A percentile compares a stretch with the other conserved stretches of the same genome.
phyloP scores from a whole-genome alignment of 2,329 filamentous ascomycete genomes.

The Colletotrichum sansevieriae region DNA sequence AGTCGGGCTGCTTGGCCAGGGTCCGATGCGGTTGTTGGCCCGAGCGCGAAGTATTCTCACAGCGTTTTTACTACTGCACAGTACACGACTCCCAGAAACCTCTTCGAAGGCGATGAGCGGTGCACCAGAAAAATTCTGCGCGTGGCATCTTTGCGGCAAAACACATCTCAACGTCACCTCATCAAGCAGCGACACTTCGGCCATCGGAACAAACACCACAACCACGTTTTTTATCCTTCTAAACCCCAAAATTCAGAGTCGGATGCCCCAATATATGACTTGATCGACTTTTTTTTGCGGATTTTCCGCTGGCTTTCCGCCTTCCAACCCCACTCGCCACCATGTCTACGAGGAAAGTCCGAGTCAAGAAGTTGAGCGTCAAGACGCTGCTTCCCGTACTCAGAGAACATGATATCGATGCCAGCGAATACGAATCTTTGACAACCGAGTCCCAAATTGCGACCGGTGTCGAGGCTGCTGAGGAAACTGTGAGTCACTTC shows the following conservation, averaged over 20 bases:
- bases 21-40: constrained; percentile 35
- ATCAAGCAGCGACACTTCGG: constrained; percentile 60
- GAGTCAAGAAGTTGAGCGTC: constrained; percentile 91
- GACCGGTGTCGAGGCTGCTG: constrained; percentile 95
- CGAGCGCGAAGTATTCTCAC: constrained; percentile 40
- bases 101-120: constrained; percentile 26
- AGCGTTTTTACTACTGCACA: constrained; percentile 19
- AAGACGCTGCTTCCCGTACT: constrained; percentile 91
- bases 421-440: constrained; percentile 86
- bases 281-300: constrained; percentile 75
- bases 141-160: no score
- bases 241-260: constrained; percentile 64
- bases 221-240: constrained; percentile 65
- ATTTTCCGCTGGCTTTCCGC: constrained; percentile 66
- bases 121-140: constrained; percentile 60
- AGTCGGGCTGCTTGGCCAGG: constrained; percentile 33
- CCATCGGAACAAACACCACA: constrained; percentile 69
- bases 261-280: constrained; percentile 71
- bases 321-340: constrained; percentile 56
- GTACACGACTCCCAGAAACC: constrained; percentile 39
- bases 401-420: constrained; percentile 90
- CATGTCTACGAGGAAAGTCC: constrained; percentile 77
- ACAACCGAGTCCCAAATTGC: constrained; percentile 88
- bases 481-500: constrained; percentile 87
- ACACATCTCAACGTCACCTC: constrained; percentile 66